Conservation (phyloP, 305 asterid genomes). For the Withania somnifera region DNA sequence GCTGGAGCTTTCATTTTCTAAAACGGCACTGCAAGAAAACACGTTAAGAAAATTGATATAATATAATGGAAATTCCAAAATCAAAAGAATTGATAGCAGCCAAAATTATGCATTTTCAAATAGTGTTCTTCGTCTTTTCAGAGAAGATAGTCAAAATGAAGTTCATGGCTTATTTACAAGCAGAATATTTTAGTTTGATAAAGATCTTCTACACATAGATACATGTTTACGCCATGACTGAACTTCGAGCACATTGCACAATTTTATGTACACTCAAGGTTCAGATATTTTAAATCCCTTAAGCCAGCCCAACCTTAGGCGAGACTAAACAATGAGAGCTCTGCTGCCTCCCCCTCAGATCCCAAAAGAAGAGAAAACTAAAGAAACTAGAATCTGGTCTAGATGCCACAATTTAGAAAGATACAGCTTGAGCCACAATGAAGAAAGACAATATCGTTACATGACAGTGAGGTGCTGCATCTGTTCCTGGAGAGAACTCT, state of each 20-base stretch:
- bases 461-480: not conserved
- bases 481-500: not conserved
- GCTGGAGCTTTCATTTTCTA: constrained; percentile 64
- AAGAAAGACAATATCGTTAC: not conserved
- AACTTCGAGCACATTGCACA: not conserved
- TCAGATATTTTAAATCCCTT: not conserved
- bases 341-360: not conserved
- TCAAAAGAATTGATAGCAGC: not conserved
- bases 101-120: not conserved
- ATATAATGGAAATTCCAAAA: not conserved
- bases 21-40: constrained; percentile 61
- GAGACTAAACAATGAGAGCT: not conserved
- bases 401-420: not conserved
- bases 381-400: not conserved
- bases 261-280: not conserved
- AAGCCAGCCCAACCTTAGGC: not conserved
- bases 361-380: not conserved
- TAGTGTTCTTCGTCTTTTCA: not conserved
- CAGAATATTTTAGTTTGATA: not conserved
- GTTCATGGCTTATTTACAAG: not conserved
- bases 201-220: not conserved
- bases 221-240: not conserved
- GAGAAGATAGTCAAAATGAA: not conserved
- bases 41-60: constrained; percentile 1
- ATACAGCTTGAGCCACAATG: not conserved